Evolutionary conservation across 352 stramenopile species (phyloP).

Genomic region (Globisporangium abappressorium): DNA sequence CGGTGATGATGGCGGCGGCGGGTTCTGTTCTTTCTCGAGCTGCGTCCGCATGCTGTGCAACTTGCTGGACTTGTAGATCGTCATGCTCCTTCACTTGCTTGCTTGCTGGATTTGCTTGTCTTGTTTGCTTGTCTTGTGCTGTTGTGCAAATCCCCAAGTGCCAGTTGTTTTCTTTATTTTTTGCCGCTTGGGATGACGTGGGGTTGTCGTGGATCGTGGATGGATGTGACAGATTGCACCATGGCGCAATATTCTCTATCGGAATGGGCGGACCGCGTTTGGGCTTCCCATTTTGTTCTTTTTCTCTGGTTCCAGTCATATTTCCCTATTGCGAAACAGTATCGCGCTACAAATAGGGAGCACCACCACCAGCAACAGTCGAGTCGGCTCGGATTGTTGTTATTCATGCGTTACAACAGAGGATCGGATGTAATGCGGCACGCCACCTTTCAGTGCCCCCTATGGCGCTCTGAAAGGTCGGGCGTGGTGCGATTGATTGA

Average conservation of each 20-base stretch:
- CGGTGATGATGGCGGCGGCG: background rate
- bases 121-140: background rate
- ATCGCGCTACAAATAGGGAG: background rate
- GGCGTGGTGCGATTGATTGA: background rate
- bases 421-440: background rate
- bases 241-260: background rate
- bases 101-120: background rate
- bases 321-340: background rate
- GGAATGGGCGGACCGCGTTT: background rate
- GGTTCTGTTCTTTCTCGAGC: background rate
- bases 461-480: background rate
- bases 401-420: background rate
- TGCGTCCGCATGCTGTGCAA: constrained; percentile 3
- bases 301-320: background rate
- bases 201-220: background rate
- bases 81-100: constrained; percentile 1
- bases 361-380: background rate
- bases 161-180: constrained; percentile 3
- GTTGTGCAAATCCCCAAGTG: constrained; percentile 2
- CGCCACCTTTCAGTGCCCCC: too few species aligned
- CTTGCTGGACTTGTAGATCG: constrained; percentile 1
- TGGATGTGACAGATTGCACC: constrained; percentile 3
- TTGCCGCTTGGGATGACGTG: background rate
- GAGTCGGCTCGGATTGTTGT: background rate
- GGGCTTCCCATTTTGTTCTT: background rate